Percentiles rank a stretch among this genome's conserved stretches.
Conservation (phyloP, 768 basidiomycete genomes). For the Plicaturopsis crispa region DNA sequence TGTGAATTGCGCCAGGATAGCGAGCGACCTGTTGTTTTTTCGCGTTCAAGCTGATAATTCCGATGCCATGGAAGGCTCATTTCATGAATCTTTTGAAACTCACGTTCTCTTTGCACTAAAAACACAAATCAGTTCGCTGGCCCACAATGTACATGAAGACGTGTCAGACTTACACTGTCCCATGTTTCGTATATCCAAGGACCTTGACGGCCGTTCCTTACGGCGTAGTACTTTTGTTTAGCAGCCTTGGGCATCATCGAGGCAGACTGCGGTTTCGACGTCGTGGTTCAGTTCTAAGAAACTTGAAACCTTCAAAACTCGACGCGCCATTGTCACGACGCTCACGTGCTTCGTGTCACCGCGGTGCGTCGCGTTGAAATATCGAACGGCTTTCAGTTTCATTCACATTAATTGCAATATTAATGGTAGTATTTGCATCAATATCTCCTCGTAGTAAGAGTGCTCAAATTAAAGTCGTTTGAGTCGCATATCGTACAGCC, state of each 20-base stretch:
- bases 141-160: not conserved
- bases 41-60: not conserved
- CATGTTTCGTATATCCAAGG: constrained; percentile 50
- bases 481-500: too few species aligned
- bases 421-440: too few species aligned
- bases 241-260: constrained; percentile 20
- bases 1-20: constrained; percentile 44
- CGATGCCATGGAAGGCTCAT: not conserved
- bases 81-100: constrained; percentile 1
- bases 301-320: too few species aligned
- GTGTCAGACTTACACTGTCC: constrained; percentile 42
- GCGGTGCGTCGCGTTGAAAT: too few species aligned
- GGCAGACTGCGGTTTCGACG: too few species aligned
- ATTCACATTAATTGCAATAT: too few species aligned
- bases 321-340: too few species aligned
- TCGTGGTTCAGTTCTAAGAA: too few species aligned
- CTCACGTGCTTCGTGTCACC: too few species aligned
- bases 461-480: too few species aligned
- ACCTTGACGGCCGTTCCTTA: constrained; percentile 48
- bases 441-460: too few species aligned
- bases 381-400: too few species aligned
- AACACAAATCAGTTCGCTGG: not conserved
- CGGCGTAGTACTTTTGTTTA: constrained; percentile 52
- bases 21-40: constrained; percentile 34
- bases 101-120: constrained; percentile 43